These are phyloP conservation scores for Quercus ilex DNA, from an alignment of 306 rosid genomes.

Conservation along the genomic window DNA sequence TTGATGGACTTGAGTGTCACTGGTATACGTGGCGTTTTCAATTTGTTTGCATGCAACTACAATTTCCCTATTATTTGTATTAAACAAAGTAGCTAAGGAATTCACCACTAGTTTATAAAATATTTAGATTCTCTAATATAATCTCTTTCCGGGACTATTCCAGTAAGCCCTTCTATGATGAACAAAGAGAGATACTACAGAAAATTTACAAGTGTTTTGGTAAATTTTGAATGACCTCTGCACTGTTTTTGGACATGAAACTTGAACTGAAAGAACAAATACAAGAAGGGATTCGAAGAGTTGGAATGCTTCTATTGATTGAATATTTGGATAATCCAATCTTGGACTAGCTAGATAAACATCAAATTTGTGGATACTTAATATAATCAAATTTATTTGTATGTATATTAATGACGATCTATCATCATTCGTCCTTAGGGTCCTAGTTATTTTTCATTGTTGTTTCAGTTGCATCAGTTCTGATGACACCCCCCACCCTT, in stretches of 20 bases:
- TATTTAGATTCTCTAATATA: not conserved
- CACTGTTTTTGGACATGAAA: not conserved
- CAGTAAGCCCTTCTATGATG: too few relatives aligned
- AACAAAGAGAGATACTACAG: too few relatives aligned
- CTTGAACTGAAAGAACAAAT: not conserved
- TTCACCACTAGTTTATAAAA: not conserved
- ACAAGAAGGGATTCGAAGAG: not conserved
- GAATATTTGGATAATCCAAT: not conserved
- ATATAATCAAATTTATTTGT: not conserved
- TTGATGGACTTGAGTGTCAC: not conserved
- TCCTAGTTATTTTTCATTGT: not conserved
- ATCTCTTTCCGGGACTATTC: not conserved
- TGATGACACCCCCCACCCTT: not conserved
- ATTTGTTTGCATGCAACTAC: too few relatives aligned
- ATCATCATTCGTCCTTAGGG: not conserved
- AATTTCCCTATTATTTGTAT: not conserved
- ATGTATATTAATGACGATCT: not conserved
- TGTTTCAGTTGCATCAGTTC: not conserved
- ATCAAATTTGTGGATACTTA: not conserved
- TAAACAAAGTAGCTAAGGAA: not conserved
- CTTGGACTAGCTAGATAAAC: not conserved
- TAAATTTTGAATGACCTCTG: too few relatives aligned
- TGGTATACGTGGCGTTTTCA: not conserved
- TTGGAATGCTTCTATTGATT: not conserved
- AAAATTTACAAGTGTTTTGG: too few relatives aligned